Evolutionary conservation across 345 rosid genomes (phyloP), one percentile per base, ranked within the genome.

Genomic region (Aquilaria sinensis): DNA sequence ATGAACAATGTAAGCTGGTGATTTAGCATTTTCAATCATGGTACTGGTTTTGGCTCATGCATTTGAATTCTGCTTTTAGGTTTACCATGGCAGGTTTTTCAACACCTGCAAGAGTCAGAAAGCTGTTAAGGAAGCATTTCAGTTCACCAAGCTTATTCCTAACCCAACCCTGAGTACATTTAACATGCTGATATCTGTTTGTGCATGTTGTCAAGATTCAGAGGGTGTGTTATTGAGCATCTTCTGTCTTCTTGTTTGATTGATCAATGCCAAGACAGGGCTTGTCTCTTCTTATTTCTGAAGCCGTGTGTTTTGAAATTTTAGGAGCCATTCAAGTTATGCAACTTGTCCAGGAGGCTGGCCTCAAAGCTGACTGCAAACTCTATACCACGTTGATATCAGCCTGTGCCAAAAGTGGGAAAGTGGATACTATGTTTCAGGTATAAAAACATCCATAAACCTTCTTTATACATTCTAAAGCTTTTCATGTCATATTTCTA

Each of bases 381-480:
- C 97, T 93, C 65, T 90, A 87, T 74, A 90, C 98, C 51, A 89
- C 97, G 63, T 77, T 93, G 59, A 90, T 93, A 78, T 85, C 98
- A 68, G 84, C 94, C 54, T 90, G 90, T 77, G 98, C 90, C 56
- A 93, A 90, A 81, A 78, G 97, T 62, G 90, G 97, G 65, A 87
- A 88, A 85, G 97, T 93, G 29, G 98, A 93, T 74, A 72, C 90
- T 74, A 93, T 93, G 98, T 93, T 89, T 72, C 92, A 89, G 82
- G 97, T 92, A 78, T 54, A 72, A 53, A 54, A 58, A 59, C 71
- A 78, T 63, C 70, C 51, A 64, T 41, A 72, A 9, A 50, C 61
- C 66, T 65, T 71, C 61, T 55, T 49, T 43, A 14, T 58, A 13
- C 43, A 12, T 13, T 5, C 16, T 8, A 56, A 50, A 32, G 15